Base-by-base conservation (phyloP, 1,284 basidiomycete genomes). In the Tilletia setariae region DNA sequence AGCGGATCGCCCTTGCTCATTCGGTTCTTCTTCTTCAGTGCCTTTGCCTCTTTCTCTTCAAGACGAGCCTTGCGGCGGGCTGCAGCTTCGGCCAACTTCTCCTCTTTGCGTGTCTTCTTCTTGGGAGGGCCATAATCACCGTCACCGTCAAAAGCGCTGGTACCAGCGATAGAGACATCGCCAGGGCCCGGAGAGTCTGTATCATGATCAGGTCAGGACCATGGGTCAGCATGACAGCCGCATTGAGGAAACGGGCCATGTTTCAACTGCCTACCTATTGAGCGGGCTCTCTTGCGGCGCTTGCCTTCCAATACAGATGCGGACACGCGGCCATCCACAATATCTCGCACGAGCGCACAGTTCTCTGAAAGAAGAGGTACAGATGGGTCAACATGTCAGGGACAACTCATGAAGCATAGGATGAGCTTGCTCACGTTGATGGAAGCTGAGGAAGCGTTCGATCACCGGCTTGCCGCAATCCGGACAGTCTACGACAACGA, bases 381-480 rank as follows among this genome's bases (percentile, higher is more conserved):
- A 49, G 47, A 49, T 8, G 8, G n/a, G 47, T n/a, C n/a, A 49
- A 19, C 19, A n/a, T 25, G 47, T 16, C 19, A 49, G 46, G 19
- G 21, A 43, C 6, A 9, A 56, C 23, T 3, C 42, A 23, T 35
- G 13, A 13, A 21, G 13, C 16, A 43, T 4, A 63, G 42, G 11
- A 43, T 23, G 21, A 49, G 21, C 7, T 25, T 51, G 46, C 73
- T 28, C 49, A 74, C 73, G 66, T 40, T 67, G 71, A 32, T 82
- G 80, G 44, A 68, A 81, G 30, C 43, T 13, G 15, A 76, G 65
- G 21, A 77, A 77, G 23, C 77, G 73, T 2, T 63, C 67, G 35
- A 81, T 73, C 32, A 81, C 68, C 0, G 75, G 73, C 46, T 77
- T 79, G 65, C 42, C 40, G 65, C 80, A 82, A 40, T 75, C 71